phyloP scores from a whole-genome alignment of 805 yeast species.

The Clavispora asparagi region DNA sequence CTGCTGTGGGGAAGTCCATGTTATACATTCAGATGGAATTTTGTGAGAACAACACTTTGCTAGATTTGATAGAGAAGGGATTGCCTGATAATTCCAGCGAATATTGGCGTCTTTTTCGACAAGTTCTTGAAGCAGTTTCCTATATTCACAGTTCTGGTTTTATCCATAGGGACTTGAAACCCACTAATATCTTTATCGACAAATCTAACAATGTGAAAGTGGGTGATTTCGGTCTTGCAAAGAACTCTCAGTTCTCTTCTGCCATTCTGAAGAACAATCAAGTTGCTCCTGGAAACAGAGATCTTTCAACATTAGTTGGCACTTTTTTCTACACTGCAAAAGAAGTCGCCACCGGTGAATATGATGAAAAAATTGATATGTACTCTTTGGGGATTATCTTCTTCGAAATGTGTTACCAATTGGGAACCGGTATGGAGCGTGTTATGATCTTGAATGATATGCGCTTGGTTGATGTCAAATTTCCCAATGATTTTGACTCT shows the following conservation, averaged over 20 bases:
- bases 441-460: conserved; percentile 64
- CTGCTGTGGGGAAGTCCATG: conserved; percentile 45
- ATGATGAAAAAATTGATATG: conserved; percentile 93
- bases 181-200: conserved; percentile 93
- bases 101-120: conserved; percentile 87
- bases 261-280: conserved; percentile 36
- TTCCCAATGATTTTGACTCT: conserved; percentile 64
- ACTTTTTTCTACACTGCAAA: conserved; percentile 90
- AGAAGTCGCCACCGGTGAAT: conserved; percentile 76
- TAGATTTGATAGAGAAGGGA: conserved; percentile 72
- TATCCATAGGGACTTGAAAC: conserved; percentile 92
- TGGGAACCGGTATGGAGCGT: conserved; percentile 93
- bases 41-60: conserved; percentile 89
- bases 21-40: conserved; percentile 97
- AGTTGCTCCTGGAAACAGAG: conserved; percentile 46
- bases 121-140: conserved; percentile 80
- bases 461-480: conserved; percentile 53
- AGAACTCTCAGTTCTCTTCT: conserved; percentile 60
- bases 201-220: conserved; percentile 82
- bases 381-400: conserved; percentile 92
- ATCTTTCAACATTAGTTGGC: conserved; percentile 88
- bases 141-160: conserved; percentile 93
- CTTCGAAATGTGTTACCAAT: conserved; percentile 86
- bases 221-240: conserved; percentile 97
- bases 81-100: conserved; percentile 66